phyloP scores from a whole-genome alignment of 345 rosid species.

The Streptanthus diversifolius region DNA sequence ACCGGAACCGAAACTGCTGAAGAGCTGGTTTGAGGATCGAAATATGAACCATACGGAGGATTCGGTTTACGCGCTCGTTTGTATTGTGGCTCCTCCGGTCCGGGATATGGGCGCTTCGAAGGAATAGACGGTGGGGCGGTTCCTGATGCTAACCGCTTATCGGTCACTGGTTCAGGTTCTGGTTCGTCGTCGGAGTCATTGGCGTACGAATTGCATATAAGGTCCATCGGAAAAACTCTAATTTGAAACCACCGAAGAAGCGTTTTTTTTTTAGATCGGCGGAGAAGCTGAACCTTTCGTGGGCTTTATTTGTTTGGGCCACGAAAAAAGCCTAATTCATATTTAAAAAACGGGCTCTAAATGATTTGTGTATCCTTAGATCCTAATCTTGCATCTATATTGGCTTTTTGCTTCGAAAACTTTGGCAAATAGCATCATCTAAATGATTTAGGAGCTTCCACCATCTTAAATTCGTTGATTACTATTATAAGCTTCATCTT shows the following conservation, averaged over 20 bases:
- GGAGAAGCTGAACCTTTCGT: not conserved
- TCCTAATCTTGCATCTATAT: too few relatives aligned
- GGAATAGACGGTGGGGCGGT: conserved; percentile 8
- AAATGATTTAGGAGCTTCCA: too few relatives aligned
- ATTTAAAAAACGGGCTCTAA: too few relatives aligned
- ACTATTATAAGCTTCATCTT: too few relatives aligned
- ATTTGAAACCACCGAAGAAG: not conserved
- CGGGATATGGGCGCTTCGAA: conserved; percentile 28
- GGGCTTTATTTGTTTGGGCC: conserved; percentile 6
- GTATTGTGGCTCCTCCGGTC: conserved; percentile 7
- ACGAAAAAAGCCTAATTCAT: not conserved
- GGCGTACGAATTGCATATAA: conserved; percentile 30
- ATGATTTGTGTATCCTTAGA: too few relatives aligned
- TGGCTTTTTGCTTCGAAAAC: too few relatives aligned
- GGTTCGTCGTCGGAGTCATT: conserved; percentile 34
- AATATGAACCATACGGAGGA: not conserved
- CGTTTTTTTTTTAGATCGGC: not conserved
- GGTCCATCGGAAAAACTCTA: conserved; percentile 28
- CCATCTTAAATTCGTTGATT: too few relatives aligned
- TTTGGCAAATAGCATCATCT: too few relatives aligned
- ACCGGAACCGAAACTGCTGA: conserved; percentile 47
- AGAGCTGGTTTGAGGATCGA: conserved; percentile 35
- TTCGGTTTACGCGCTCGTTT: not conserved
- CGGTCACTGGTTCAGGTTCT: conserved; percentile 4
- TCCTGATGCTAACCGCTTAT: not conserved